phyloP scores from a whole-genome alignment of 805 yeast species.

The Kluyveromyces aestuarii region DNA sequence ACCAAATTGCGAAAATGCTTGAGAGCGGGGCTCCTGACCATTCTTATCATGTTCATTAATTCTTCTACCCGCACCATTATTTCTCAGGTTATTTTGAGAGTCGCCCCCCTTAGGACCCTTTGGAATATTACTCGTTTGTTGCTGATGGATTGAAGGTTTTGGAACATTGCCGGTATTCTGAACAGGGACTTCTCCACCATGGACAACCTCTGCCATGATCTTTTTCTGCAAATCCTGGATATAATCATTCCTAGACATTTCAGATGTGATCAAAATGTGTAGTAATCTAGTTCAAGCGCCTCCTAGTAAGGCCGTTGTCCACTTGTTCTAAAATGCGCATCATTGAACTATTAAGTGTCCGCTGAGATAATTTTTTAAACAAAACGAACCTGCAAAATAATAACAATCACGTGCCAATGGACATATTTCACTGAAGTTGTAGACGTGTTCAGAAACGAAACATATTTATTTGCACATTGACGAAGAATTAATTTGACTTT shows the following conservation, averaged over 20 bases:
- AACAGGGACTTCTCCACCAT: background rate
- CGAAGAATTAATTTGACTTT: too few relatives aligned
- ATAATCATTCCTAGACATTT: background rate
- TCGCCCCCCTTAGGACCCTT: background rate
- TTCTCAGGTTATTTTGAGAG: too few relatives aligned
- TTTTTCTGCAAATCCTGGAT: slow-evolving; percentile 1
- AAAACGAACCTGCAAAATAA: too few relatives aligned
- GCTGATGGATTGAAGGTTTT: background rate
- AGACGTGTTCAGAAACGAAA: background rate
- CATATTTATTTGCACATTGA: too few relatives aligned
- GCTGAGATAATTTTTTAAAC: background rate
- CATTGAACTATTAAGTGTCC: background rate
- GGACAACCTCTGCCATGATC: background rate
- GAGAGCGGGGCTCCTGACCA: background rate
- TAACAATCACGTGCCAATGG: too few relatives aligned
- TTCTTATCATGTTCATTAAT: background rate
- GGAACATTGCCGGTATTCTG: background rate
- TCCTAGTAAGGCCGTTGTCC: background rate
- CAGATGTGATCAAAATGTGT: background rate
- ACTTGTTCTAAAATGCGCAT: background rate
- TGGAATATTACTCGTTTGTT: background rate
- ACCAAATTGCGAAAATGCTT: background rate
- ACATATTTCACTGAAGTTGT: background rate
- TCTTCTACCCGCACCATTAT: background rate
- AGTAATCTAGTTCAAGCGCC: background rate